phyloP scores from a whole-genome alignment of 2,329 filamentous ascomycete species.

The Cladophialophora immunda region DNA sequence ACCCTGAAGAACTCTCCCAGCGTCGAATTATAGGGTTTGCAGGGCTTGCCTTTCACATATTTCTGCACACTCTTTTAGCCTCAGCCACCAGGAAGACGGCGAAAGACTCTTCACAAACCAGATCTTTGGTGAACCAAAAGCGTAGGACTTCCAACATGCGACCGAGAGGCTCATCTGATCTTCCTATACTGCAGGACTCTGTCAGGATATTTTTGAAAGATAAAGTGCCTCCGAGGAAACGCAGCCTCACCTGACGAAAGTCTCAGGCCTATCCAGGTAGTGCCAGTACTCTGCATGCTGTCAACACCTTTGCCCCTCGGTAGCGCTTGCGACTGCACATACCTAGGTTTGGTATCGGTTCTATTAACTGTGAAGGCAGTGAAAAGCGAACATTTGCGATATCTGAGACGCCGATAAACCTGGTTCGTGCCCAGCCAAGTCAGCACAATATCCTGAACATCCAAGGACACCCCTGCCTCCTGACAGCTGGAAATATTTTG shows the following conservation, averaged over 20 bases:
- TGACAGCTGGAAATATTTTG: neutral
- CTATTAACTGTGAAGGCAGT: conserved; percentile 90
- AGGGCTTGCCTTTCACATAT: conserved; percentile 97
- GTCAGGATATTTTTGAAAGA: conserved; percentile 48
- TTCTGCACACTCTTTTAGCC: conserved; percentile 64
- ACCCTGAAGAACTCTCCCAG: conserved; percentile 97
- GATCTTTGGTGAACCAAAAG: conserved; percentile 98
- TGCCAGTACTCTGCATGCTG: conserved; percentile 86
- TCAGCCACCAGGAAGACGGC: neutral
- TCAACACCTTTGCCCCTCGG: conserved; percentile 27
- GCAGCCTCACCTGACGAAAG: conserved; percentile 71
- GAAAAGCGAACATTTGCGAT: conserved; percentile 97
- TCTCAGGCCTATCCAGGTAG: conserved; percentile 93
- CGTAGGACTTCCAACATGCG: conserved; percentile 94
- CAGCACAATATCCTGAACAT: conserved; percentile 19
- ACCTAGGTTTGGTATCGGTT: conserved; percentile 92
- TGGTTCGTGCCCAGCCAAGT: conserved; percentile 49
- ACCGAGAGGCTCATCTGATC: conserved; percentile 88
- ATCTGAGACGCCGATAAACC: conserved; percentile 95
- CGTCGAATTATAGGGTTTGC: conserved; percentile 98
- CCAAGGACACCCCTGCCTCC: neutral
- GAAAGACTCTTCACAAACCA: conserved; percentile 58
- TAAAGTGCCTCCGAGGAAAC: conserved; percentile 18
- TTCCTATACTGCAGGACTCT: conserved; percentile 69
- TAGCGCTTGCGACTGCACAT: conserved; percentile 35